A percentile compares a stretch with the other conserved stretches of the same genome.
Evolutionary conservation across 805 yeast genomes (phyloP).

Genomic region (Pichia thaimueangensis): DNA sequence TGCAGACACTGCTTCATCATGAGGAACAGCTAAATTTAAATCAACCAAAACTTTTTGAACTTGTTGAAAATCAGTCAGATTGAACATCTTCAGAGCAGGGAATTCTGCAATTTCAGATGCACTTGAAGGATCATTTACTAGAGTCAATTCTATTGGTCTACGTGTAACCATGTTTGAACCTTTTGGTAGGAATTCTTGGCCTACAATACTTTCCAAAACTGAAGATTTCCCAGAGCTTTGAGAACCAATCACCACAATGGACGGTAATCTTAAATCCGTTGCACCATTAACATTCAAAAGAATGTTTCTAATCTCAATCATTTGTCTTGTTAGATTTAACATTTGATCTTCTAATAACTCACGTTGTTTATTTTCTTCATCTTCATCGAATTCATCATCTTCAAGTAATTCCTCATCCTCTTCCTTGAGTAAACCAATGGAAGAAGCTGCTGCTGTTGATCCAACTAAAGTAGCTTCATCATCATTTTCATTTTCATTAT

Average conservation of each 20-base stretch:
- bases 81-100: slow-evolving; percentile 79
- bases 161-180: slow-evolving; percentile 98
- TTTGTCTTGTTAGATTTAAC: slow-evolving; percentile 83
- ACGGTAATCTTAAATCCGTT: slow-evolving; percentile 77
- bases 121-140: slow-evolving; percentile 73
- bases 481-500: slow-evolving; percentile 9
- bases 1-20: slow-evolving; percentile 74
- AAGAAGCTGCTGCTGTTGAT: slow-evolving; percentile 56
- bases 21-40: slow-evolving; percentile 87
- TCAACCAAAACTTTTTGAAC: slow-evolving; percentile 86
- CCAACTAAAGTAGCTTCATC: slow-evolving; percentile 36
- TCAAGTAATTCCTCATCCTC: slow-evolving; percentile 49
- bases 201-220: slow-evolving; percentile 91
- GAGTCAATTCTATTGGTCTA: slow-evolving; percentile 91
- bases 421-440: slow-evolving; percentile 30
- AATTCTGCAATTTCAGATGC: slow-evolving; percentile 89
- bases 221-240: slow-evolving; percentile 97
- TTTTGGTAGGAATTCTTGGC: slow-evolving; percentile 96
- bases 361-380: slow-evolving; percentile 37
- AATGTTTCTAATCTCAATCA: slow-evolving; percentile 90
- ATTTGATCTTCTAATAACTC: slow-evolving; percentile 71
- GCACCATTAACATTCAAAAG: slow-evolving; percentile 66
- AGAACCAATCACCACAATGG: slow-evolving; percentile 95
- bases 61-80: slow-evolving; percentile 78
- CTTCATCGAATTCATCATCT: slow-evolving; percentile 36